Evolutionary conservation across 1,284 basidiomycete species (phyloP), one percentile per base, ranked within the genome.

Genomic region (Cutaneotrichosporon dermatis): DNA sequence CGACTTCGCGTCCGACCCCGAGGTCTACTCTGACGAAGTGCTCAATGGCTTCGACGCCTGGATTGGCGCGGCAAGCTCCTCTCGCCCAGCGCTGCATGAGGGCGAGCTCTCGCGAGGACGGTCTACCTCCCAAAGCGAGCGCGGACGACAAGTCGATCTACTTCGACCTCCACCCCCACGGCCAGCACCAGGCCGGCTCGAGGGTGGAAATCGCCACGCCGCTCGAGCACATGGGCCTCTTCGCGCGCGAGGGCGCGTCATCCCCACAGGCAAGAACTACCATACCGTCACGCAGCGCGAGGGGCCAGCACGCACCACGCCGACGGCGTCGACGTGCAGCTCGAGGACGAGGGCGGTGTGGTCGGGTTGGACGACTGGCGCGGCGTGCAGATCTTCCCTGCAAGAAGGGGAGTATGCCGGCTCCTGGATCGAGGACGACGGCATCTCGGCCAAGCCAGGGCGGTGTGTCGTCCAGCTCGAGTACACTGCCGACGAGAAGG

Each of bases 11-110:
- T 54, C 68, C 0, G 79, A 80, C 55, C 70, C 74, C 1, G 65
- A 69, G 46, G 69, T 79, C 39, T 80, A 76, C 69, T 68, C 67
- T 9, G 65, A 69, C 15, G 64, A 65, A 34, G 63, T 75, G 7
- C 64, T 80, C 34, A 72, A 79, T 36, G 78, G 78, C 39, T 76
- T 77, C 63, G 79, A 80, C 66, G 79, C 76, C 50, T 80, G 79
- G 79, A 61, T 80, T 48, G 79, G 79, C 10, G 69, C 10, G 79
- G 78, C 2, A 66, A 72, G 53, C 65, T 80, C 10, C 70, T 80
- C 11, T 69, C 74, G 73, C 66, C 78, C 78, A 10, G 73, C 75
- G 4, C 72, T 79, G 49, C 71, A 69, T 56, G 70, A 74, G 41
- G 75, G 74, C 41, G 63, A 74, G 58, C 67, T 70, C 49, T 66